Conservation (phyloP, 768 basidiomycete genomes). For the Chalciporus sphaerocephalus region DNA sequence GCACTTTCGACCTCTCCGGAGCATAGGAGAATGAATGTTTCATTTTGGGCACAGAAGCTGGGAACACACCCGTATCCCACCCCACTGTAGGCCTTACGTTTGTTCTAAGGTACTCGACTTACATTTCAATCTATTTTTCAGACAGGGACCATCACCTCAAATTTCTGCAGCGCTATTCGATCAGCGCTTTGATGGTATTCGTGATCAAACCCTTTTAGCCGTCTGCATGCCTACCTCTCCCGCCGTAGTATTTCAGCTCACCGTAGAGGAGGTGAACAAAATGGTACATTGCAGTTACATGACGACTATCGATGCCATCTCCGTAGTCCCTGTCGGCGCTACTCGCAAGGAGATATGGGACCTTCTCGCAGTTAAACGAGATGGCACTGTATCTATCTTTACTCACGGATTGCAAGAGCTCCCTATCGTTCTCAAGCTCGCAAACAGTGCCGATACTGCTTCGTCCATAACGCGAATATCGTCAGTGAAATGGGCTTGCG, state of each 20-base stretch:
- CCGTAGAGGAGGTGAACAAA: conserved; percentile 36
- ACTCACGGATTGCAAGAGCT: conserved; percentile 57
- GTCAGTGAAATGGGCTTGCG: conserved; percentile 44
- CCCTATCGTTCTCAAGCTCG: conserved; percentile 32
- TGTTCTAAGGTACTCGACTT: background rate
- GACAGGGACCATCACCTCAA: conserved; percentile 13
- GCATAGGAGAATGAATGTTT: conserved; percentile 63
- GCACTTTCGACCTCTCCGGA: conserved; percentile 40
- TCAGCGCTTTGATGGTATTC: conserved; percentile 54
- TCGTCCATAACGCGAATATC: conserved; percentile 34
- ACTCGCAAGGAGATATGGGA: conserved; percentile 66
- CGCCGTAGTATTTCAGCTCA: conserved; percentile 46
- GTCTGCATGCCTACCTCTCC: conserved; percentile 50
- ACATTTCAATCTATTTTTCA: conserved; percentile 8
- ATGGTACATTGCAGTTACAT: conserved; percentile 40
- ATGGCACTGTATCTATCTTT: conserved; percentile 50
- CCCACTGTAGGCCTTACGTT: conserved; percentile 44
- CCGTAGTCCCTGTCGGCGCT: conserved; percentile 54
- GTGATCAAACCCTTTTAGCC: conserved; percentile 50
- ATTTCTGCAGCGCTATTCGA: conserved; percentile 64
- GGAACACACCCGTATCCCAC: conserved; percentile 44
- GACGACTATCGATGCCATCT: conserved; percentile 41
- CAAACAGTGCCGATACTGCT: conserved; percentile 7
- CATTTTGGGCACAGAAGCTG: conserved; percentile 70
- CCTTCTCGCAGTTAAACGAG: conserved; percentile 59